Conservation (phyloP, 441 rosid species). For the Adansonia gregorii region DNA sequence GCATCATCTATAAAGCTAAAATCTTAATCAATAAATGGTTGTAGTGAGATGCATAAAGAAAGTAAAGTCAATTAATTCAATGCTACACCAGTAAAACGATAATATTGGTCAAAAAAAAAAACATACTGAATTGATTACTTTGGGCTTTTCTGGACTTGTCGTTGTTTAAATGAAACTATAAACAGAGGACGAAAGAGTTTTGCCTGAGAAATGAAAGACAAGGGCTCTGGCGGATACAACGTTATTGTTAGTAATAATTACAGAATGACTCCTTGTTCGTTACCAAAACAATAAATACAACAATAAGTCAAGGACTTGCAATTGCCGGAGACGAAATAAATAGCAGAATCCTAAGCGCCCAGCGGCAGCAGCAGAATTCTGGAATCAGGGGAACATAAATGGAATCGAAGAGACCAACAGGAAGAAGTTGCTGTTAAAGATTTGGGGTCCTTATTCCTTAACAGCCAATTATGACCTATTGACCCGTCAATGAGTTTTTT, state of each 20-base stretch:
- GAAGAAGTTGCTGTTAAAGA: not conserved
- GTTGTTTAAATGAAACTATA: not conserved
- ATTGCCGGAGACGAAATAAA: not conserved
- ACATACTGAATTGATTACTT: not conserved
- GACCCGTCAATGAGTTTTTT: not conserved
- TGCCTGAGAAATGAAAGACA: constrained; percentile 12
- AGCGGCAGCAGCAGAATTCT: not conserved
- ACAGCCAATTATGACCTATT: not conserved
- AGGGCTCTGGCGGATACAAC: not conserved
- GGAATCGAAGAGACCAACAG: not conserved
- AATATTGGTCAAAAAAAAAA: not conserved
- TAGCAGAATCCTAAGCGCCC: not conserved
- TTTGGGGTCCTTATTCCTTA: not conserved
- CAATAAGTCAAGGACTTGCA: not conserved
- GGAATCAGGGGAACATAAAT: constrained; percentile 1
- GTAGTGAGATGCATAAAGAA: too few species aligned
- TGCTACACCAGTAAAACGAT: not conserved
- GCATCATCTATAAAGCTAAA: too few species aligned
- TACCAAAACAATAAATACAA: not conserved
- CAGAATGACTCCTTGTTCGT: not conserved
- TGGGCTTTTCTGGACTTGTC: not conserved
- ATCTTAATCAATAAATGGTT: too few species aligned
- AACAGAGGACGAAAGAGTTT: not conserved
- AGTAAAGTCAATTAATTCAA: too few species aligned
- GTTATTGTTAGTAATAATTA: constrained; percentile 2